phyloP scores from a whole-genome alignment of 495 filamentous ascomycete species.

The Xylaria intraflava region DNA sequence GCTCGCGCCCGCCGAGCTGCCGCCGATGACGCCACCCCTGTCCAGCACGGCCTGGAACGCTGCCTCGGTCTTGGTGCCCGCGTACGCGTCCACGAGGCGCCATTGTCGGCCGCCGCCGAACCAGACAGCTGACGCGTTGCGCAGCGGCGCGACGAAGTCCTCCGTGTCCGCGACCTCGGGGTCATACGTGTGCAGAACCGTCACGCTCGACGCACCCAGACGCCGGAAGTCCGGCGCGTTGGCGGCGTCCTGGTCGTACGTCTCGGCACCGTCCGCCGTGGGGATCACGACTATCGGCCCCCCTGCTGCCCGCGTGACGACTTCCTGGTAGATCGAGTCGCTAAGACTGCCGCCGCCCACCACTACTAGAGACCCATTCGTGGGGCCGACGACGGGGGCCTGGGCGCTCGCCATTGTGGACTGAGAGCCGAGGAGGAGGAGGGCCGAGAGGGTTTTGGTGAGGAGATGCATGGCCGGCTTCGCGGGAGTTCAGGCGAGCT shows the following conservation, averaged over 20 bases:
- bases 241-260: constrained; percentile 26
- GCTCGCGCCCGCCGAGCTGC: constrained; percentile 29
- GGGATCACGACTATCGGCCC: constrained; percentile 46
- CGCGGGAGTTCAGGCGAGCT: background rate
- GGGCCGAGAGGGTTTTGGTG: background rate
- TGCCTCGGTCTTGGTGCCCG: constrained; percentile 27
- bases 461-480: constrained; percentile 3
- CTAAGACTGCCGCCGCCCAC: constrained; percentile 28
- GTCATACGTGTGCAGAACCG: constrained; percentile 30
- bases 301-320: constrained; percentile 37
- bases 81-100: constrained; percentile 31
- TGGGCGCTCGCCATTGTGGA: background rate
- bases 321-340: constrained; percentile 40
- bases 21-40: constrained; percentile 26
- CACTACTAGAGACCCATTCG: constrained; percentile 28
- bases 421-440: constrained; percentile 2
- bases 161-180: constrained; percentile 26
- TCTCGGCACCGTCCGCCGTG: constrained; percentile 23
- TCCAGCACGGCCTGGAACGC: constrained; percentile 25
- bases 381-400: constrained; percentile 19
- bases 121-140: constrained; percentile 23
- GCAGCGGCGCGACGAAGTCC: constrained; percentile 25
- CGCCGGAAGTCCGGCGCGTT: constrained; percentile 24
- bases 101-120: constrained; percentile 30
- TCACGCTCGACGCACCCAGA: constrained; percentile 27